phyloP scores from a whole-genome alignment of 2,329 filamentous ascomycete genomes.

The Apiospora koreana region DNA sequence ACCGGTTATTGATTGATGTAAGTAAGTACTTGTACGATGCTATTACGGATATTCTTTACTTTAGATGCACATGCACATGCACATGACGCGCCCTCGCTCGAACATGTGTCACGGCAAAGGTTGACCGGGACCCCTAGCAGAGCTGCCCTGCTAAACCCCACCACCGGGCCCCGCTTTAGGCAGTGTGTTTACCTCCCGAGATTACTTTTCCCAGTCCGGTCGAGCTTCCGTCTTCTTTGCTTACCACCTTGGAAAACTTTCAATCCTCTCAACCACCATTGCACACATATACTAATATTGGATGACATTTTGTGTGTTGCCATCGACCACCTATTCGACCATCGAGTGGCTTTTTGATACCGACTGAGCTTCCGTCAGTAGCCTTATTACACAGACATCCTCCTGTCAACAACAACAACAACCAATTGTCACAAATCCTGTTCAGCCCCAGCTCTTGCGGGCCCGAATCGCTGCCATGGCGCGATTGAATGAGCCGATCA shows the following conservation, averaged over 20 bases:
- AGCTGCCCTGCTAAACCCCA: not conserved
- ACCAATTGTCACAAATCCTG: not conserved
- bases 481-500: slow-evolving; percentile 74
- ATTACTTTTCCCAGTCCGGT: not conserved
- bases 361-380: not conserved
- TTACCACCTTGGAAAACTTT: slow-evolving; percentile 3
- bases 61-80: too few relatives aligned
- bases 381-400: not conserved
- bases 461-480: slow-evolving; percentile 59
- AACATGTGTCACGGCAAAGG: slow-evolving; percentile 3
- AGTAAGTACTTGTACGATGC: too few relatives aligned
- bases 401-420: not conserved
- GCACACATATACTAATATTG: not conserved
- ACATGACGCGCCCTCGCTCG: not conserved
- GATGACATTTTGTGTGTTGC: not conserved
- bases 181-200: slow-evolving; percentile 17
- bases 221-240: not conserved
- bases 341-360: slow-evolving; percentile 16
- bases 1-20: not conserved
- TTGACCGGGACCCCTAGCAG: not conserved
- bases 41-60: too few relatives aligned
- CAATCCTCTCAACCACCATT: slow-evolving; percentile 2
- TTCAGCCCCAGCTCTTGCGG: slow-evolving; percentile 29
- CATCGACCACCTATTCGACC: slow-evolving; percentile 14
- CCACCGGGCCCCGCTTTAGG: slow-evolving; percentile 10